phyloP scores from a whole-genome alignment of 768 basidiomycete genomes.

The Tricholoma bakamatsutake region DNA sequence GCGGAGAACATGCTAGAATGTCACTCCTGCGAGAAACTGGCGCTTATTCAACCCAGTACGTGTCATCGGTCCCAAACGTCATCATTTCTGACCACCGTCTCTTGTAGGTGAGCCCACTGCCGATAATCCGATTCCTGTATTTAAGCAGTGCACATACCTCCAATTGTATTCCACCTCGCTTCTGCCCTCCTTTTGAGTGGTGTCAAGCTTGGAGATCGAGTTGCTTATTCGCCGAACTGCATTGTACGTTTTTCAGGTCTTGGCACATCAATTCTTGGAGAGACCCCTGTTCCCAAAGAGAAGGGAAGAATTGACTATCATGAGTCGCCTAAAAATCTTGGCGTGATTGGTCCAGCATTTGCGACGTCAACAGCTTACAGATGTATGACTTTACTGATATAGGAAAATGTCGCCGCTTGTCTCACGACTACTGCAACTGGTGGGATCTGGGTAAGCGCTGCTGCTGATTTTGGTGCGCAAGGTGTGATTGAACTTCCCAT shows the following conservation, averaged over 20 bases:
- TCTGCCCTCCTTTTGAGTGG: slow-evolving; percentile 50
- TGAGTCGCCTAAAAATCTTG: neutral
- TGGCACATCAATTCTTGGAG: slow-evolving; percentile 2
- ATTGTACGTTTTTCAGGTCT: slow-evolving; percentile 42
- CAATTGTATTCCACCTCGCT: slow-evolving; percentile 50
- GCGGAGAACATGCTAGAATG: slow-evolving; percentile 73
- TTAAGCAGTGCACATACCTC: slow-evolving; percentile 46
- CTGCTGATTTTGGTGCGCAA: slow-evolving; percentile 76
- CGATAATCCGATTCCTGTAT: slow-evolving; percentile 34
- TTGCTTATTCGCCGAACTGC: slow-evolving; percentile 77
- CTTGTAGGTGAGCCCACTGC: slow-evolving; percentile 59
- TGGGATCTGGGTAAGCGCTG: slow-evolving; percentile 80
- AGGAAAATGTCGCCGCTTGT: slow-evolving; percentile 68
- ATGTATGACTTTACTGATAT: slow-evolving; percentile 2
- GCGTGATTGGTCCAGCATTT: too few species aligned
- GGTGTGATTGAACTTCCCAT: slow-evolving; percentile 56
- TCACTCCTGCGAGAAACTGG: slow-evolving; percentile 51
- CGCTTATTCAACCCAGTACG: slow-evolving; percentile 67
- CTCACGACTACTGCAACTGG: slow-evolving; percentile 67
- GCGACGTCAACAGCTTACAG: neutral
- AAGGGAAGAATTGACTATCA: neutral
- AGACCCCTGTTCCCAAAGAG: neutral
- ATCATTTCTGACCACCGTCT: slow-evolving; percentile 11
- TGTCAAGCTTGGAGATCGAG: slow-evolving; percentile 59
- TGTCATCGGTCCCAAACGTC: slow-evolving; percentile 20